Evolutionary conservation across 2,329 filamentous ascomycete species (phyloP).

Genomic region (Neurospora sp.): DNA sequence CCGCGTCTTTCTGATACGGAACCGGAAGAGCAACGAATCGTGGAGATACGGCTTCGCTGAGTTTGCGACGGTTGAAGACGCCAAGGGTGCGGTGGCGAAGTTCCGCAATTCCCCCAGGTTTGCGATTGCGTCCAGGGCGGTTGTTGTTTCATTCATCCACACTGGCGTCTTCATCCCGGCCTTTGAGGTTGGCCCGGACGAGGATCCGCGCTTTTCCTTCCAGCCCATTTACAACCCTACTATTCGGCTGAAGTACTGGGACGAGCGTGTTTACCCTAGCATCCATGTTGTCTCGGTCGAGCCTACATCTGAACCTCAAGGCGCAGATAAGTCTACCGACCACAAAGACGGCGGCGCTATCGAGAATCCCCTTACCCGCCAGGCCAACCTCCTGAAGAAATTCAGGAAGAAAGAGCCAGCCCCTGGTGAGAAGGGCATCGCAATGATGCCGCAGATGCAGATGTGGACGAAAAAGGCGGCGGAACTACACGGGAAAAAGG

Average conservation of each 20-base stretch:
- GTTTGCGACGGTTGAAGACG: constrained; percentile 67
- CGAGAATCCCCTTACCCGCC: not conserved
- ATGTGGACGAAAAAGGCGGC: constrained; percentile 64
- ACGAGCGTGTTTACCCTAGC: constrained; percentile 61
- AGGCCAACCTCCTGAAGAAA: constrained; percentile 31
- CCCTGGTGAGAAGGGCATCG: constrained; percentile 37
- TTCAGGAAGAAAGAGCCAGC: constrained; percentile 41
- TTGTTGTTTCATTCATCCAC: constrained; percentile 66
- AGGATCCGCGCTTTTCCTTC: constrained; percentile 56
- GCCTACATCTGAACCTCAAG: constrained; percentile 27
- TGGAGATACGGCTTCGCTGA: constrained; percentile 80
- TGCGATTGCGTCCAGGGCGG: constrained; percentile 64
- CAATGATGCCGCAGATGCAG: constrained; percentile 54
- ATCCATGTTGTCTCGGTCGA: constrained; percentile 49
- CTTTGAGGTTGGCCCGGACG: constrained; percentile 43
- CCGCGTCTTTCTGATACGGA: constrained; percentile 66
- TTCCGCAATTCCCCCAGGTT: constrained; percentile 65
- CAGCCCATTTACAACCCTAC: constrained; percentile 57
- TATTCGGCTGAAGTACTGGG: constrained; percentile 65
- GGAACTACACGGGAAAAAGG: constrained; percentile 47
- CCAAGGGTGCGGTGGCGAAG: constrained; percentile 62
- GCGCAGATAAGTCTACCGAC: constrained; percentile 27
- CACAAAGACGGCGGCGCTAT: constrained; percentile 21
- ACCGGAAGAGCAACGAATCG: constrained; percentile 59
- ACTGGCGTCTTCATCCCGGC: constrained; percentile 77